phyloP scores from a whole-genome alignment of 257 asterid species.

The Eustoma russellianum region DNA sequence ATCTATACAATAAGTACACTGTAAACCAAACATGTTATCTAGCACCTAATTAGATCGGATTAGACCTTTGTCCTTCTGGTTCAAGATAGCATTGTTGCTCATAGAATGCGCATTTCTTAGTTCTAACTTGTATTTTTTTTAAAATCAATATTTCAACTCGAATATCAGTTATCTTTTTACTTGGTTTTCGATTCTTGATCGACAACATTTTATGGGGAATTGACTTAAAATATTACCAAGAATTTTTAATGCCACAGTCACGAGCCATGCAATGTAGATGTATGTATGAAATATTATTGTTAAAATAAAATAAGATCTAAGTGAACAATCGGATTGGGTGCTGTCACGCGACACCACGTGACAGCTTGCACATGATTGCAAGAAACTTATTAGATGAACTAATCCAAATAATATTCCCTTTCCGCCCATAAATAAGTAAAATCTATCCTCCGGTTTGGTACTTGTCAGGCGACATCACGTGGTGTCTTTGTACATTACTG shows the following conservation, averaged over 20 bases:
- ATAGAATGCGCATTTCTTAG: no score
- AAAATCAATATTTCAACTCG: no score
- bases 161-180: no score
- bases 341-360: conserved; percentile 78
- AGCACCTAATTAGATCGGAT: no score
- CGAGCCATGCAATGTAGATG: conserved; percentile 31
- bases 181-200: conserved; percentile 36
- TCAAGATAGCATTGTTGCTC: no score
- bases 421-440: no score
- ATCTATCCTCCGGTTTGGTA: conserved; percentile 24
- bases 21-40: no score
- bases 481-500: conserved; percentile 25
- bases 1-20: no score
- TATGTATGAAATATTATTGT: background rate
- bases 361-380: conserved; percentile 17
- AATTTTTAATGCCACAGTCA: conserved; percentile 28
- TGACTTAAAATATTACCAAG: conserved; percentile 15
- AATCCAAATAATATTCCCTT: no score
- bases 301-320: conserved; percentile 13
- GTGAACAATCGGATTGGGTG: conserved; percentile 29
- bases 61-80: no score
- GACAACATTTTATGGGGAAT: conserved; percentile 39
- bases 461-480: conserved; percentile 73
- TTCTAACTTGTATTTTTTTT: no score
- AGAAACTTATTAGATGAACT: background rate